Evolutionary conservation across 108 stramenopile species (phyloP), one percentile per base, ranked within the genome.

Genomic region (Seminavis robusta): DNA sequence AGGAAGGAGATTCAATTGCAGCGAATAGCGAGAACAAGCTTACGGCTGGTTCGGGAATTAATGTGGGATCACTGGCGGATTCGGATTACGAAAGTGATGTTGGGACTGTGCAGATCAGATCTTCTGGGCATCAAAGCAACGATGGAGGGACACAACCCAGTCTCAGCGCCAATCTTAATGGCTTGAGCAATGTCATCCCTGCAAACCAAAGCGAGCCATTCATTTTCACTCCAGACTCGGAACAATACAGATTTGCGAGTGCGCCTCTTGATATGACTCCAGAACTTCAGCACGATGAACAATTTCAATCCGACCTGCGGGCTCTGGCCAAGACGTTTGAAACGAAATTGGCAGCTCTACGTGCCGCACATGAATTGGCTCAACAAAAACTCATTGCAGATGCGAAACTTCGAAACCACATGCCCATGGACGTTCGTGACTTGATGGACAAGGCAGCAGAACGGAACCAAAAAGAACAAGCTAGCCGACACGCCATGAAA

Each of bases 351-450:
- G 66, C 56, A 4, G 71, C 79, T 20, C 50, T 90, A 23, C 77
- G 78, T 40, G 71, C 80, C 1, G 85, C 86, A 19, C 85, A 90
- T 37, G 86, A 88, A 58, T 55, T 88, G 37, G 88, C 88, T 0
- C 86, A 87, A 63, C 79, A 87, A 34, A 81, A 86, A 63, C 67
- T 94, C 17, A 82, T 90, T 66, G 75, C 84, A 16, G 84, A 85
- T 9, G 88, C 92, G 4, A 67, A 68, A 52, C 54, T 87, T 13
- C 73, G 92, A 45, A 87, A 90, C 57, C 44, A 49, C 7, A 66
- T 76, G 25, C 86, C 88, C 3, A 63, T 94, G 30, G 88, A 90
- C 69, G 88, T 88, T 8, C 61, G 74, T 1, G 39, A 54, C 6
- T 56, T 94, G 31, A 94, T 94, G 92, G 65, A 71, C 36, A 73